Conservation (phyloP, 148 eudicot species). For the Agrostemma githago region DNA sequence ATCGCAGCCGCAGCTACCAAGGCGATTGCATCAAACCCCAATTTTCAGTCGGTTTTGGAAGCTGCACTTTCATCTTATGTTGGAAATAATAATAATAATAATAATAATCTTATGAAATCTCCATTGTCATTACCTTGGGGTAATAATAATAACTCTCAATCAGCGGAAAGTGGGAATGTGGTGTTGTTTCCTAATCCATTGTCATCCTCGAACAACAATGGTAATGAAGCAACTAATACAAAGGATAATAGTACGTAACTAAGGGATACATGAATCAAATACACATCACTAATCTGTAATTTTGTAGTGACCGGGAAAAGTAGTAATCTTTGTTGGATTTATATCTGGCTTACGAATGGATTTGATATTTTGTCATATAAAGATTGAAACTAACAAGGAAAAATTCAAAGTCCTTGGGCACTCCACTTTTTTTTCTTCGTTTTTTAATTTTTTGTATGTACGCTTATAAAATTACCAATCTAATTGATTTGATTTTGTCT, state of each 20-base stretch:
- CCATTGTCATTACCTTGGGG: conserved; percentile 2
- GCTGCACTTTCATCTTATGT: conserved; percentile 42
- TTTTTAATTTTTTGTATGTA: too few species aligned
- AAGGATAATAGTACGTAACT: conserved; percentile 19
- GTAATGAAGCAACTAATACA: conserved; percentile 10
- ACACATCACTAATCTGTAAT: conserved; percentile 1
- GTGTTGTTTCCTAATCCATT: conserved; percentile 19
- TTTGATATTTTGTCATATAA: neutral
- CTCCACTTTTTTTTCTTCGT: neutral
- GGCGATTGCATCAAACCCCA: conserved; percentile 37
- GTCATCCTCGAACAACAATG: conserved; percentile 13
- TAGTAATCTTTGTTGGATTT: too few species aligned
- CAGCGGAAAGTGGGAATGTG: conserved; percentile 19
- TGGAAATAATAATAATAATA: conserved; percentile 21
- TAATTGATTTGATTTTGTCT: too few species aligned
- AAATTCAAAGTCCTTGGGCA: neutral
- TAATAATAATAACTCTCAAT: neutral
- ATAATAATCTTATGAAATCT: conserved; percentile 15
- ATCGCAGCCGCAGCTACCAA: conserved; percentile 31
- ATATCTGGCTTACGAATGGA: neutral
- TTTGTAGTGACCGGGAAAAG: neutral
- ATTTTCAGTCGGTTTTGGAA: conserved; percentile 39
- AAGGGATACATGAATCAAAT: neutral
- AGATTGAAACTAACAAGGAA: neutral
- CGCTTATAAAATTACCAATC: too few species aligned